phyloP scores from a whole-genome alignment of 2,329 filamentous ascomycete genomes.

The Fusarium paranaense region DNA sequence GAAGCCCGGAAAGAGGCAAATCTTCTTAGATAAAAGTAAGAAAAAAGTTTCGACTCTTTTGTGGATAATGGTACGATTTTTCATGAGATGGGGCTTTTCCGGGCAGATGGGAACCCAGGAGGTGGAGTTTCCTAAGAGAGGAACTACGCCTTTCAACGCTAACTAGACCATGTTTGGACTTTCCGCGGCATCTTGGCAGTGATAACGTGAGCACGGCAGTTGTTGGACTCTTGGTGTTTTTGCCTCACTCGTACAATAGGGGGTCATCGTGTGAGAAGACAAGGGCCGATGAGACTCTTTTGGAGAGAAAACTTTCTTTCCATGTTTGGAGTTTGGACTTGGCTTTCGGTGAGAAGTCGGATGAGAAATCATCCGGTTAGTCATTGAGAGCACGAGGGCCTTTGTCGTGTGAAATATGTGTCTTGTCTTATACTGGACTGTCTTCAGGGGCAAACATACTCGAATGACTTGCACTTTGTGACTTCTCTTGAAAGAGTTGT shows the following conservation, averaged over 20 bases:
- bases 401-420: neutral
- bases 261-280: neutral
- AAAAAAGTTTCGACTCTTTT: neutral
- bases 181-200: neutral
- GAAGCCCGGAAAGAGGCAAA: neutral
- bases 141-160: neutral
- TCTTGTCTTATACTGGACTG: neutral
- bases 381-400: neutral
- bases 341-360: neutral
- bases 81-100: neutral
- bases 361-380: neutral
- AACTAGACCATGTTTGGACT: neutral
- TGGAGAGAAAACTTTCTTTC: neutral
- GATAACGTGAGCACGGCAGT: neutral
- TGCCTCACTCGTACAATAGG: neutral
- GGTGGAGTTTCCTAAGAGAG: neutral
- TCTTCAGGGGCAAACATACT: neutral
- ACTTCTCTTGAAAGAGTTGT: neutral
- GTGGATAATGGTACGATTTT: neutral
- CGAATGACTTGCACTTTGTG: neutral
- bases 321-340: neutral
- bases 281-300: neutral
- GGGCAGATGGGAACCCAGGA: neutral
- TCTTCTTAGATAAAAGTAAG: neutral
- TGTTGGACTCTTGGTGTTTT: neutral